Evolutionary conservation across 768 basidiomycete genomes (phyloP).

Genomic region (Cystoderma amianthinum): DNA sequence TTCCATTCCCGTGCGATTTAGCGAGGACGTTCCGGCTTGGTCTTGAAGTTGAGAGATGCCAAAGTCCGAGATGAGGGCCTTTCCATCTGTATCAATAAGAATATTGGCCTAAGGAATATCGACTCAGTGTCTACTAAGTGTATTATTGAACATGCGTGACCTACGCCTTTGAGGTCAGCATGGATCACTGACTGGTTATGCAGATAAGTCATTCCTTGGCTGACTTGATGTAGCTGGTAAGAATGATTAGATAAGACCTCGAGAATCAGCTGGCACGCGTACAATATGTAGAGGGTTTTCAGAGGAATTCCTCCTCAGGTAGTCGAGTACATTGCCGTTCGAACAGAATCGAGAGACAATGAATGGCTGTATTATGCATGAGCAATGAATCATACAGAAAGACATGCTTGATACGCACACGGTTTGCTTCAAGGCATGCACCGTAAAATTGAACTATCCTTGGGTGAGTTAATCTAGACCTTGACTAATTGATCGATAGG

Average conservation of each 20-base stretch:
- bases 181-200: constrained; percentile 17
- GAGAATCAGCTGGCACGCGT: constrained; percentile 5
- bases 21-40: constrained; percentile 14
- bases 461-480: constrained; percentile 1
- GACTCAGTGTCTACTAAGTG: neutral
- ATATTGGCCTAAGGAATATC: constrained; percentile 44
- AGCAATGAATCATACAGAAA: too few relatives aligned
- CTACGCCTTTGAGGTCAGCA: constrained; percentile 19
- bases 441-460: constrained; percentile 1
- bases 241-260: constrained; percentile 3
- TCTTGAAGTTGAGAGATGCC: constrained; percentile 33
- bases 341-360: constrained; percentile 3
- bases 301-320: constrained; percentile 2
- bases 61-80: constrained; percentile 39
- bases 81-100: constrained; percentile 24
- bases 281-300: constrained; percentile 5
- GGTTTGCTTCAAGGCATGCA: constrained; percentile 2
- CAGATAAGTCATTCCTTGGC: constrained; percentile 17
- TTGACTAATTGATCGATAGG: too few relatives aligned
- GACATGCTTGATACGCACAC: neutral
- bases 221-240: constrained; percentile 12
- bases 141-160: neutral
- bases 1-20: constrained; percentile 7
- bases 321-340: constrained; percentile 4
- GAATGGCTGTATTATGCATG: constrained; percentile 5